These are phyloP conservation scores for Collybia nuda DNA, from an alignment of 768 basidiomycete species.

Conservation along the genomic window DNA sequence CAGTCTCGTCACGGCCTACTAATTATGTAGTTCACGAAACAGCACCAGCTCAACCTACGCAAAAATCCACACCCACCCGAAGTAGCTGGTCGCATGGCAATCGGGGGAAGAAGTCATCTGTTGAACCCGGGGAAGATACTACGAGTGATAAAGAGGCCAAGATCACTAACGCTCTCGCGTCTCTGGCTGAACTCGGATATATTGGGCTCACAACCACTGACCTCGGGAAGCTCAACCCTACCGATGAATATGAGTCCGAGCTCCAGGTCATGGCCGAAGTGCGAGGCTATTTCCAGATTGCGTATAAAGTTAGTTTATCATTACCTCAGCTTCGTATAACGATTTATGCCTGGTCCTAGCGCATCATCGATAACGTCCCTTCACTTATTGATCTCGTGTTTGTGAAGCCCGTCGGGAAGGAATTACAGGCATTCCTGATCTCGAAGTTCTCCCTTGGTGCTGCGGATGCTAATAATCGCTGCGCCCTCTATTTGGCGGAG, in stretches of 20 bases:
- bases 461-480: conserved; percentile 29
- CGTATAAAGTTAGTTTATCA: conserved; percentile 36
- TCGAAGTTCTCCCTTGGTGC: conserved; percentile 35
- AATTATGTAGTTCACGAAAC: too few species aligned
- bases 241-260: conserved; percentile 40
- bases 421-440: conserved; percentile 31
- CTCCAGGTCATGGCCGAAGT: conserved; percentile 42
- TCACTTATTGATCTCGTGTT: conserved; percentile 28
- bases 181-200: conserved; percentile 29
- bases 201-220: conserved; percentile 24
- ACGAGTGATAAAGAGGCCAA: conserved; percentile 1
- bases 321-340: background rate
- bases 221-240: conserved; percentile 27
- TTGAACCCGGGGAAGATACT: background rate
- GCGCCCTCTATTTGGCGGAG: conserved; percentile 44
- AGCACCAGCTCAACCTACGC: too few species aligned
- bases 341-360: conserved; percentile 21
- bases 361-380: conserved; percentile 46
- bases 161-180: conserved; percentile 19
- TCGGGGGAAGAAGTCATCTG: too few species aligned
- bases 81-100: too few species aligned
- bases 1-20: too few species aligned
- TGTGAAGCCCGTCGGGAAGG: conserved; percentile 26
- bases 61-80: too few species aligned
- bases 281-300: conserved; percentile 44